Conservation (phyloP, 2,329 filamentous ascomycete species). For the Cercospora sp. region DNA sequence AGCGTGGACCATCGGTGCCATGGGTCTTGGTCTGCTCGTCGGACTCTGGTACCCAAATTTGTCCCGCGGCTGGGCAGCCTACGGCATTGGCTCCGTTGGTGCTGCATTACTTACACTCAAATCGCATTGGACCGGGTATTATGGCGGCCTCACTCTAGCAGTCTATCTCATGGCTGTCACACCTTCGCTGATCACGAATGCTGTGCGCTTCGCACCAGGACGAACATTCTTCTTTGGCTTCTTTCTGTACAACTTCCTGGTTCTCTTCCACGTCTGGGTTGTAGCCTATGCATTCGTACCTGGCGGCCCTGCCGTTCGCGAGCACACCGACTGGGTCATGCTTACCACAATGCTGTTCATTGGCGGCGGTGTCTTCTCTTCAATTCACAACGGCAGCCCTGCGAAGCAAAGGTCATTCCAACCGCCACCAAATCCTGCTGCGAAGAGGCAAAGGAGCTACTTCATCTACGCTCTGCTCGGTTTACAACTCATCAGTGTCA, state of each 20-base stretch:
- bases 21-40: conserved; percentile 76
- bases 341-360: conserved; percentile 78
- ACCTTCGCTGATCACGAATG: conserved; percentile 72
- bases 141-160: conserved; percentile 73
- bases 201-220: conserved; percentile 73
- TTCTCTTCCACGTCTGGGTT: conserved; percentile 98
- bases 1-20: conserved; percentile 79
- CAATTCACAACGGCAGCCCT: conserved; percentile 50
- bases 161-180: conserved; percentile 80
- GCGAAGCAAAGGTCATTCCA: conserved; percentile 42
- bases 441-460: conserved; percentile 61
- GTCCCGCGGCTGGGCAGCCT: conserved; percentile 76
- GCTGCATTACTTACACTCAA: conserved; percentile 75
- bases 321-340: conserved; percentile 97
- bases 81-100: conserved; percentile 73
- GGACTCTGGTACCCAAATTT: conserved; percentile 73
- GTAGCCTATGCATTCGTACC: conserved; percentile 98
- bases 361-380: conserved; percentile 79
- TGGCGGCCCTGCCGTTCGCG: conserved; percentile 85
- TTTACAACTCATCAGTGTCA: conserved; percentile 77
- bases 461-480: conserved; percentile 71
- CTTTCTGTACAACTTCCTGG: conserved; percentile 86
- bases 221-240: conserved; percentile 86
- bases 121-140: conserved; percentile 85
- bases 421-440: conserved; percentile 47